Percentiles rank a stretch among this genome's conserved stretches.
These are phyloP conservation scores for Salvia sclarea DNA, from an alignment of 305 asterid species.

Conservation along the genomic window DNA sequence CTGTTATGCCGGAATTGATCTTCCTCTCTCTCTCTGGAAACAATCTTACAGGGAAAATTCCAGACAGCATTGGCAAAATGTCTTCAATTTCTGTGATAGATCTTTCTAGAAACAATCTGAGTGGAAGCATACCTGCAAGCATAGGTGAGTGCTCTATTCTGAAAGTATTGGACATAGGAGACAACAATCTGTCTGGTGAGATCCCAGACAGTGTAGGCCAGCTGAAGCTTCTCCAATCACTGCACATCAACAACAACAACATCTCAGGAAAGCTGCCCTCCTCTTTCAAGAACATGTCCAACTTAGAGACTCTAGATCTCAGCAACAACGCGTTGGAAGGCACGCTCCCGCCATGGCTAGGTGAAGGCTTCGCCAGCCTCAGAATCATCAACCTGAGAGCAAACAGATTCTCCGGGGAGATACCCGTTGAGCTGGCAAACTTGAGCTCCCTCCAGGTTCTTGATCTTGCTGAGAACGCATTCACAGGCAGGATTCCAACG, in stretches of 20 bases:
- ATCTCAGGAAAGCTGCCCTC: constrained; percentile 44
- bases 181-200: constrained; percentile 43
- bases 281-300: constrained; percentile 44
- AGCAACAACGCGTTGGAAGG: constrained; percentile 43
- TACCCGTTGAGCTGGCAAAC: constrained; percentile 38
- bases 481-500: constrained; percentile 46
- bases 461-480: constrained; percentile 53
- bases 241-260: constrained; percentile 48
- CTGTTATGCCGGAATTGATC: constrained; percentile 42
- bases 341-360: constrained; percentile 46
- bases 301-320: constrained; percentile 55
- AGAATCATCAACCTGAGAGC: constrained; percentile 48
- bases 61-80: constrained; percentile 45
- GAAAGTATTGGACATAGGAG: constrained; percentile 47
- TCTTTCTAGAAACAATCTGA: constrained; percentile 47
- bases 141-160: constrained; percentile 41
- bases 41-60: constrained; percentile 45
- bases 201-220: constrained; percentile 49
- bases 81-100: constrained; percentile 41
- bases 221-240: constrained; percentile 43
- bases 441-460: constrained; percentile 50
- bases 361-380: constrained; percentile 37
- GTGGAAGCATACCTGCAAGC: constrained; percentile 48
- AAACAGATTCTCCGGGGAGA: constrained; percentile 41
- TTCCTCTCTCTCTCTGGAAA: constrained; percentile 47